phyloP scores from a whole-genome alignment of 2,329 filamentous ascomycete genomes.

The Diaporthe helianthi region DNA sequence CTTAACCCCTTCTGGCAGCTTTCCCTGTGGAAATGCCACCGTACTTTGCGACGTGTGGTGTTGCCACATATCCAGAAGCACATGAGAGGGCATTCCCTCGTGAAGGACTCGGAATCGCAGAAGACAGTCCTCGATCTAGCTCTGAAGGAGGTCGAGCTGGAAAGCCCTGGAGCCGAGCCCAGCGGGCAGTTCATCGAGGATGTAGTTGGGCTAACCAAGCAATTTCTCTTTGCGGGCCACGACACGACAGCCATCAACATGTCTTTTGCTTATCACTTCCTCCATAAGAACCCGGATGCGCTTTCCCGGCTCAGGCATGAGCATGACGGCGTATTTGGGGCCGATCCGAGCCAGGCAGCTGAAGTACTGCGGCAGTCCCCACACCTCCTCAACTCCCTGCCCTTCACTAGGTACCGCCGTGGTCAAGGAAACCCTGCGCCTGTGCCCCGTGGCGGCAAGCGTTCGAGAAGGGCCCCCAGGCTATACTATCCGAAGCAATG shows the following conservation, averaged over 20 bases:
- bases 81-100: neutral
- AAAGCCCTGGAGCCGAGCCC: neutral
- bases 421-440: conserved; percentile 60
- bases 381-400: conserved; percentile 54
- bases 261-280: conserved; percentile 27
- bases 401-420: conserved; percentile 60
- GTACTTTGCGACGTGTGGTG: neutral
- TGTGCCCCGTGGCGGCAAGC: conserved; percentile 56
- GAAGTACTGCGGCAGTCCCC: conserved; percentile 49
- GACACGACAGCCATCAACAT: conserved; percentile 30
- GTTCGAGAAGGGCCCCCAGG: conserved; percentile 43
- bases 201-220: conserved; percentile 37
- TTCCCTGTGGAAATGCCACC: conserved; percentile 5
- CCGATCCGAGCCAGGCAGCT: conserved; percentile 41
- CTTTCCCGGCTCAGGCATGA: conserved; percentile 39
- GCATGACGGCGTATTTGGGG: conserved; percentile 40
- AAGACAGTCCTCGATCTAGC: conserved; percentile 39
- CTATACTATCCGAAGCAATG: conserved; percentile 44
- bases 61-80: conserved; percentile 26
- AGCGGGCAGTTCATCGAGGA: conserved; percentile 17
- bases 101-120: conserved; percentile 2
- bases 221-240: conserved; percentile 38
- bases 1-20: conserved; percentile 27
- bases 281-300: conserved; percentile 39
- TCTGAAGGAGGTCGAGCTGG: conserved; percentile 36